Conservation (phyloP, 1,284 basidiomycete genomes). For the Trichosporon sp. region DNA sequence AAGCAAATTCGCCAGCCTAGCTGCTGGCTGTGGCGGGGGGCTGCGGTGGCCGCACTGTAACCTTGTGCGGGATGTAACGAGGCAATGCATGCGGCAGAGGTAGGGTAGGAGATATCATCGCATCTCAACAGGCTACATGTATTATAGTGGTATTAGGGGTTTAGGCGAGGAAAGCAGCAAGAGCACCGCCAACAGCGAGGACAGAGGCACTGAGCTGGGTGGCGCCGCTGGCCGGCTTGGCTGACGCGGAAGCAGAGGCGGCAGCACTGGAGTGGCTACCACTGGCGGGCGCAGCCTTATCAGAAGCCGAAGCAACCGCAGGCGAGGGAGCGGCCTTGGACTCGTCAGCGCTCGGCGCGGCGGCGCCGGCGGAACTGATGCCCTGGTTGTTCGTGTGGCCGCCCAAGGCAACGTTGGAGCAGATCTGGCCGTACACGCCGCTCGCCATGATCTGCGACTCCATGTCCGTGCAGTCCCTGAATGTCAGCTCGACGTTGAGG, state of each 20-base stretch:
- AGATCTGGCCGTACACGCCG: conserved; percentile 12
- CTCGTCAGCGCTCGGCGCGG: not conserved
- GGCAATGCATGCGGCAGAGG: not conserved
- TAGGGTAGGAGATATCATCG: not conserved
- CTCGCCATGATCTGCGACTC: not conserved
- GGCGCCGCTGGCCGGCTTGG: not conserved
- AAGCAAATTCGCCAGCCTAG: not conserved
- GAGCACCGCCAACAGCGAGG: not conserved
- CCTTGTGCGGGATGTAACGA: not conserved
- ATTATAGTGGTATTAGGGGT: not conserved
- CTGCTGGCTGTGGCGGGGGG: not conserved
- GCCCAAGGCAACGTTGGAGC: not conserved
- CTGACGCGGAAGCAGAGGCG: not conserved
- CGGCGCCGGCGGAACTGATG: not conserved
- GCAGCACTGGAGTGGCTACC: not conserved
- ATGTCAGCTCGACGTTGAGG: not conserved
- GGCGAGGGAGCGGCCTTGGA: not conserved
- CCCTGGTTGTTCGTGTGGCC: not conserved
- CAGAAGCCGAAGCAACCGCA: not conserved
- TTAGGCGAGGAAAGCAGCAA: conserved; percentile 3
- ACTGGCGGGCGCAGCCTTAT: not conserved
- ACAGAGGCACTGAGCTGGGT: not conserved
- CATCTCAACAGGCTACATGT: not conserved
- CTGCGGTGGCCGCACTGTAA: not conserved
- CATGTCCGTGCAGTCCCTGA: not conserved